These are phyloP conservation scores for Aspergillus bombycis DNA, from an alignment of 2,329 filamentous ascomycete species.

Conservation along the genomic window DNA sequence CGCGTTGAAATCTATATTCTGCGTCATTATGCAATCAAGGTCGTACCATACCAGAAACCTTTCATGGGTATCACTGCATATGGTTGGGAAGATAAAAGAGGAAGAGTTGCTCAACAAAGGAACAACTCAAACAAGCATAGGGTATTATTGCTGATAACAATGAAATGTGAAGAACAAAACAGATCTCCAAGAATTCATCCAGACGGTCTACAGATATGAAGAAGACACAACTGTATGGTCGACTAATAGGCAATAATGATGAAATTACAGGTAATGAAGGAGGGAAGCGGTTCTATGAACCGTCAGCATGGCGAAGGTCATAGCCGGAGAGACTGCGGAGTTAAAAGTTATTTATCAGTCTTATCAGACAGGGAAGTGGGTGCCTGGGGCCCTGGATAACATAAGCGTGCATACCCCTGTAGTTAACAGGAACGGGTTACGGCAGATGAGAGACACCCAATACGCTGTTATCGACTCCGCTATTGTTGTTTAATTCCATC, in stretches of 20 bases:
- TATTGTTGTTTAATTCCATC: conserved; percentile 4
- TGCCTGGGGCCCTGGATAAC: not conserved
- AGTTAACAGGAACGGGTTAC: conserved; percentile 3
- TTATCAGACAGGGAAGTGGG: conserved; percentile 22
- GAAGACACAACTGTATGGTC: not conserved
- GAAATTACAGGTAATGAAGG: not conserved
- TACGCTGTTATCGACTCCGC: conserved; percentile 1
- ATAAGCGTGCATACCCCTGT: not conserved
- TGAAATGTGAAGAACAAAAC: not conserved
- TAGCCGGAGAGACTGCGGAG: conserved; percentile 23
- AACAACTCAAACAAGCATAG: not conserved
- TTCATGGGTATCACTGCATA: not conserved
- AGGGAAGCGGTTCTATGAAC: not conserved
- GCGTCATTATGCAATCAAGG: conserved; percentile 60
- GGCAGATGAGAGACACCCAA: not conserved
- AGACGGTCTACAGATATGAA: not conserved
- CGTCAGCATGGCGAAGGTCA: not conserved
- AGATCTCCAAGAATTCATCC: not conserved
- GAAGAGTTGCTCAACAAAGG: not conserved
- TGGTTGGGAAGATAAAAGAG: not conserved
- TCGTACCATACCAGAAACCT: not conserved
- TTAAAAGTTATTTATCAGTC: conserved; percentile 15
- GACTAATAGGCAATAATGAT: not conserved
- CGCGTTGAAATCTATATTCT: conserved; percentile 66
- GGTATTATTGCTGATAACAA: not conserved